Conservation (phyloP, 495 filamentous ascomycete species). For the Parathielavia hyrcaniae region DNA sequence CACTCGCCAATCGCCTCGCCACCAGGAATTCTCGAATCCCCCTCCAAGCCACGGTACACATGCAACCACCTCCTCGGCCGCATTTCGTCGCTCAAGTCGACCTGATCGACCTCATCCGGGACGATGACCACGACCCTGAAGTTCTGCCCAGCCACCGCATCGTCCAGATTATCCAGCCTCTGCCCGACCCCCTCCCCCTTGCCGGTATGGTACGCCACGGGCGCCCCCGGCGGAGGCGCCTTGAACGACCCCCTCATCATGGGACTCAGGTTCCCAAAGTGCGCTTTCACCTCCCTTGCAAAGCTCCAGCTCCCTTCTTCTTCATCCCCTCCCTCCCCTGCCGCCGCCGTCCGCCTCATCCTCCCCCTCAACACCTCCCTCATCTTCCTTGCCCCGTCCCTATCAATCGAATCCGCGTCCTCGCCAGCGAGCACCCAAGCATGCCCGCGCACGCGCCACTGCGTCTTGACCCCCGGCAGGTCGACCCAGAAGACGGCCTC, state of each 20-base stretch:
- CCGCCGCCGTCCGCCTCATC: conserved; percentile 35
- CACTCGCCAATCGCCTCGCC: conserved; percentile 52
- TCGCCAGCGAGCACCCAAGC: conserved; percentile 60
- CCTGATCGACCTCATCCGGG: conserved; percentile 71
- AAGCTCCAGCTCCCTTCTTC: conserved; percentile 58
- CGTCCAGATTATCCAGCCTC: conserved; percentile 61
- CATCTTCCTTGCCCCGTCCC: conserved; percentile 40
- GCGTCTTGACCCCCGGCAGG: conserved; percentile 49
- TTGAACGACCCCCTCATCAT: conserved; percentile 71
- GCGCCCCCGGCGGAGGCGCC: conserved; percentile 67
- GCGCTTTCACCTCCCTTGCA: conserved; percentile 61
- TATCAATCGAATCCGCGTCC: conserved; percentile 46
- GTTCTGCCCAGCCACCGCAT: conserved; percentile 63
- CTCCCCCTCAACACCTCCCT: conserved; percentile 43
- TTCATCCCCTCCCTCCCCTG: conserved; percentile 22
- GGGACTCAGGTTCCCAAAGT: conserved; percentile 83
- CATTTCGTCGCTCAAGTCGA: conserved; percentile 63
- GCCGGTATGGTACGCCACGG: conserved; percentile 40
- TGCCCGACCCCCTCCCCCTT: conserved; percentile 55
- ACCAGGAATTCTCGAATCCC: conserved; percentile 27
- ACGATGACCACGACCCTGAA: conserved; percentile 80
- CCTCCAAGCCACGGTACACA: conserved; percentile 43
- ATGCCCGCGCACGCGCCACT: conserved; percentile 77
- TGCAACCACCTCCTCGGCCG: conserved; percentile 62
- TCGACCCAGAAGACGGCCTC: conserved; percentile 83